Percentiles rank a stretch among this genome's conserved stretches.
Conservation (phyloP, 2,329 filamentous ascomycete genomes). For the Aspergillus fructus region DNA sequence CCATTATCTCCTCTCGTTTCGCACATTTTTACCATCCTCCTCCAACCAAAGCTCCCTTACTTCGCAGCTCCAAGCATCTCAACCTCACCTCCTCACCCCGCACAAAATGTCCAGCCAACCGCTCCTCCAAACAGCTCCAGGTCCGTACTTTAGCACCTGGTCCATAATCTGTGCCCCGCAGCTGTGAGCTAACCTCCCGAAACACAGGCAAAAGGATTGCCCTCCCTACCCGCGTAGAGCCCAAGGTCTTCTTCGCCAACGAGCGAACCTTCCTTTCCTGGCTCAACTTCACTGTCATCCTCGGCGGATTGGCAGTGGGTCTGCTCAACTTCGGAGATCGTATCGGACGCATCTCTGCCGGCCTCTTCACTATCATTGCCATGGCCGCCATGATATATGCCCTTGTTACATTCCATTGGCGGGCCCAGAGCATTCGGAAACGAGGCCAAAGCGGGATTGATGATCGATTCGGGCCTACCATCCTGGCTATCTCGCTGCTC, state of each 20-base stretch:
- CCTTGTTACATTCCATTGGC: constrained; percentile 93
- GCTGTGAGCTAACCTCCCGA: background rate
- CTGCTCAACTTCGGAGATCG: constrained; percentile 98
- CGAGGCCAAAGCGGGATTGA: constrained; percentile 95
- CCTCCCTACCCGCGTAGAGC: constrained; percentile 94
- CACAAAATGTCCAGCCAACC: constrained; percentile 87
- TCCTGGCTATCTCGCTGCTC: constrained; percentile 81
- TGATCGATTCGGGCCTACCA: constrained; percentile 89
- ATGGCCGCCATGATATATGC: constrained; percentile 97
- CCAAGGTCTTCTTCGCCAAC: constrained; percentile 99
- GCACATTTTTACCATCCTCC: background rate
- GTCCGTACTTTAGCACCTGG: constrained; percentile 50
- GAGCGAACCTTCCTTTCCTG: constrained; percentile 98
- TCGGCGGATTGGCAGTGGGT: constrained; percentile 92
- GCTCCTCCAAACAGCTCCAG: constrained; percentile 88
- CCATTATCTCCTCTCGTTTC: background rate
- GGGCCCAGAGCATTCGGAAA: constrained; percentile 86
- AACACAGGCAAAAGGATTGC: constrained; percentile 89
- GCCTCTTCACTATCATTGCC: constrained; percentile 89
- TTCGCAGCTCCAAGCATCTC: background rate
- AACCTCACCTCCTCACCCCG: constrained; percentile 1
- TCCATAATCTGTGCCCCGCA: background rate
- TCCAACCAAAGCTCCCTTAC: background rate
- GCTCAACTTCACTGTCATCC: constrained; percentile 99
- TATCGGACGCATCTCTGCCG: constrained; percentile 89